Evolutionary conservation across 2,329 filamentous ascomycete genomes (phyloP).

Genomic region (Botryosphaeria dothidea): DNA sequence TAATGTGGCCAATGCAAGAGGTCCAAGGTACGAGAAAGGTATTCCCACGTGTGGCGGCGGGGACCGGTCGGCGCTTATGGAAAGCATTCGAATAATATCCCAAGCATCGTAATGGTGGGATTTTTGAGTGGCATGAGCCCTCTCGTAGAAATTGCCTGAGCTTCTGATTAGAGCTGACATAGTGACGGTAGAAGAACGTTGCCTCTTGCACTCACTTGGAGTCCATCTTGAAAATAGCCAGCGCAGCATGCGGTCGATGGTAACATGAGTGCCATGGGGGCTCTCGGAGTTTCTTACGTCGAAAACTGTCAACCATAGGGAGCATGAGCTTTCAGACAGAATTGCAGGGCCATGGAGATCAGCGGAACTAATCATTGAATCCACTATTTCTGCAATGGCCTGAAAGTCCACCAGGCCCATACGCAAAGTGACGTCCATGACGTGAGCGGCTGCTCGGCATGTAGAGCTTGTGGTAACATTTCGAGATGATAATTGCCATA

Average conservation of each 20-base stretch:
- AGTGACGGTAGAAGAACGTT: slow-evolving; percentile 22
- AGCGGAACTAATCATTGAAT: slow-evolving; percentile 71
- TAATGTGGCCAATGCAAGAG: slow-evolving; percentile 47
- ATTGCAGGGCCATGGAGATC: slow-evolving; percentile 79
- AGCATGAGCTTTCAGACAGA: slow-evolving; percentile 76
- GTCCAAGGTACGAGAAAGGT: slow-evolving; percentile 39
- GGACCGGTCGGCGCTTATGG: slow-evolving; percentile 64
- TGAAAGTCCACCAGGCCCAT: slow-evolving; percentile 67
- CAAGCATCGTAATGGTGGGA: slow-evolving; percentile 64
- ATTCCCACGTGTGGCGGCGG: slow-evolving; percentile 27
- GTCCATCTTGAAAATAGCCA: slow-evolving; percentile 86
- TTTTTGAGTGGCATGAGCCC: slow-evolving; percentile 65
- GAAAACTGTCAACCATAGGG: slow-evolving; percentile 70
- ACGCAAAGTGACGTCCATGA: slow-evolving; percentile 69
- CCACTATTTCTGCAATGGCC: slow-evolving; percentile 67
- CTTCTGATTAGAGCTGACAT: not conserved
- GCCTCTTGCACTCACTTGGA: slow-evolving; percentile 60
- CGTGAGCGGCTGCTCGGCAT: slow-evolving; percentile 74
- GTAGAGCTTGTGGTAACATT: slow-evolving; percentile 69
- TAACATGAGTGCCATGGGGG: slow-evolving; percentile 66
- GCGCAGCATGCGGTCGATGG: slow-evolving; percentile 70
- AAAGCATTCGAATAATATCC: slow-evolving; percentile 69
- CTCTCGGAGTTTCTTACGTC: slow-evolving; percentile 66
- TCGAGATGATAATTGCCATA: slow-evolving; percentile 74
- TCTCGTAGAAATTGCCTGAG: slow-evolving; percentile 56